Percentiles rank a stretch among this genome's conserved stretches.
These are phyloP conservation scores for Chalciporus chontae DNA, from an alignment of 768 basidiomycete species.

Conservation along the genomic window DNA sequence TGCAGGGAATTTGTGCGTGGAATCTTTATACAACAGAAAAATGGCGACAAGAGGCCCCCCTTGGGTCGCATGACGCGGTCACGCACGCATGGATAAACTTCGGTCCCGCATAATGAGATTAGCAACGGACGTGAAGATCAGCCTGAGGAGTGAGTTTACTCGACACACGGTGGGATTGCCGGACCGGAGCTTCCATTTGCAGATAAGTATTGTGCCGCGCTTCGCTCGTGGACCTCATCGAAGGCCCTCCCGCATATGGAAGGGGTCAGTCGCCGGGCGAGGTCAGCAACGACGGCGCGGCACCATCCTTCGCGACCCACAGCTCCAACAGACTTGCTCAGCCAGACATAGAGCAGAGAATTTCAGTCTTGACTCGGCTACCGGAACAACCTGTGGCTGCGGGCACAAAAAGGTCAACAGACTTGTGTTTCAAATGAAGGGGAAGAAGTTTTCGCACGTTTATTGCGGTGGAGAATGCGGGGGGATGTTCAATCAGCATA, in stretches of 20 bases:
- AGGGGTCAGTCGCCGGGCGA: too few species aligned
- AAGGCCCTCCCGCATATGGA: too few species aligned
- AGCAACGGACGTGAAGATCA: neutral
- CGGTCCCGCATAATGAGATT: neutral
- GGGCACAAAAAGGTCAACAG: neutral
- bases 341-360: neutral
- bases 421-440: neutral
- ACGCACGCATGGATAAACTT: conserved; percentile 1
- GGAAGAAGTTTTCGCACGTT: conserved; percentile 1
- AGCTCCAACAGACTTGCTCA: neutral
- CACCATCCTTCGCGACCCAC: too few species aligned
- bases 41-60: neutral
- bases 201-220: too few species aligned
- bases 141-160: neutral
- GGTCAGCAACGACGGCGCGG: too few species aligned
- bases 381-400: neutral
- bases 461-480: neutral
- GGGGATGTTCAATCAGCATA: neutral
- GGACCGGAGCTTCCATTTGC: neutral
- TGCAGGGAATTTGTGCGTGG: neutral
- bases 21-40: neutral
- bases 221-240: too few species aligned
- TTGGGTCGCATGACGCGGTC: neutral
- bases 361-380: neutral
- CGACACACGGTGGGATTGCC: neutral